phyloP scores from a whole-genome alignment of 1,139 yeast genomes.

The Saccharomyces hybrid region DNA sequence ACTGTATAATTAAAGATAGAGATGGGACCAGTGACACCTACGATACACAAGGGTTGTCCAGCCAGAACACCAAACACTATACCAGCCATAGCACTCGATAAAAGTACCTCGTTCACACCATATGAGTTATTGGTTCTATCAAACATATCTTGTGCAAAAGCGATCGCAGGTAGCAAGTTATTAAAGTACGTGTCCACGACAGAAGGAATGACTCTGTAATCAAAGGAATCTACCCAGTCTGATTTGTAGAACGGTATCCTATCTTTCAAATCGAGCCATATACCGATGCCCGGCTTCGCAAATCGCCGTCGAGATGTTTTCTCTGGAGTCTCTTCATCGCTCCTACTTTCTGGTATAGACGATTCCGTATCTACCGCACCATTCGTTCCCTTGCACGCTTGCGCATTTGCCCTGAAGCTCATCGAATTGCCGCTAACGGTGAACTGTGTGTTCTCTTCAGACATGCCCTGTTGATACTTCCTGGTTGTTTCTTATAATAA shows the following conservation, averaged over 20 bases:
- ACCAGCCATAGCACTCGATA: constrained; percentile 84
- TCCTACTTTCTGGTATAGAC: neutral
- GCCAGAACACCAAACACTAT: constrained; percentile 75
- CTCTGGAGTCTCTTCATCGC: neutral
- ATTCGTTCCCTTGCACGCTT: neutral
- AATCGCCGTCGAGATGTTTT: constrained; percentile 7
- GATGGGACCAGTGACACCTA: constrained; percentile 97
- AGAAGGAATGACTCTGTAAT: constrained; percentile 85
- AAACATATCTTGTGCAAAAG: constrained; percentile 96
- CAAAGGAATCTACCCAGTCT: constrained; percentile 77
- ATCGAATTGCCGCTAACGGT: neutral
- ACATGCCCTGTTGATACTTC: neutral
- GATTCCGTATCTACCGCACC: neutral
- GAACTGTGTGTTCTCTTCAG: neutral
- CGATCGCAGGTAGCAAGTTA: constrained; percentile 84
- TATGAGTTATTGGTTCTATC: constrained; percentile 78
- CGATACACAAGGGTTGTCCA: constrained; percentile 90
- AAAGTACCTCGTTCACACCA: constrained; percentile 83
- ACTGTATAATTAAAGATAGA: constrained; percentile 88
- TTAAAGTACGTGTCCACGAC: constrained; percentile 80
- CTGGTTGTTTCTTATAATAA: neutral
- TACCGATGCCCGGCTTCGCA: constrained; percentile 29
- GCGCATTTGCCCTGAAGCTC: neutral
- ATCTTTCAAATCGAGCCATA: constrained; percentile 32
- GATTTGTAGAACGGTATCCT: constrained; percentile 55